Percentiles rank a stretch among this genome's conserved stretches.
These are phyloP conservation scores for Pistacia integerrima DNA, from an alignment of 345 rosid genomes.

Conservation along the genomic window DNA sequence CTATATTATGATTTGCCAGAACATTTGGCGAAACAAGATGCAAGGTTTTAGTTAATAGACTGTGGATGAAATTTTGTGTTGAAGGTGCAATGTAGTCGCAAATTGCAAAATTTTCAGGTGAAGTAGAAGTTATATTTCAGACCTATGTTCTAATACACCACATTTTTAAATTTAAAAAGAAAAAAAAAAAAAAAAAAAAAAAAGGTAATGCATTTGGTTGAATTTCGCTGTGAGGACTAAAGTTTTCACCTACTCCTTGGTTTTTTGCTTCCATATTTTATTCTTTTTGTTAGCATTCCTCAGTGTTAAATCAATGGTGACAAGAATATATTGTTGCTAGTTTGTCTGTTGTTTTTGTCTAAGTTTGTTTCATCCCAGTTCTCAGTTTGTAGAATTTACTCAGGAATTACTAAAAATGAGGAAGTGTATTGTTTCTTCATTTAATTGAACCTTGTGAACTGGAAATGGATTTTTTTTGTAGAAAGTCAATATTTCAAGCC, in stretches of 20 bases:
- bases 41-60: background rate
- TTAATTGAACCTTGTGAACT: background rate
- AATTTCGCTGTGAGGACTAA: background rate
- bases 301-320: background rate
- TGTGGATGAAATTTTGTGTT: background rate
- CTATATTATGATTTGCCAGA: too few relatives aligned
- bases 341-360: background rate
- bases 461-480: background rate
- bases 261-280: background rate
- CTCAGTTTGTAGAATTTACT: background rate
- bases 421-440: background rate
- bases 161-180: too few relatives aligned
- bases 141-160: background rate
- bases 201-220: background rate
- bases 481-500: background rate
- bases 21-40: background rate
- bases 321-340: background rate
- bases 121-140: background rate
- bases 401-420: background rate
- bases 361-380: background rate
- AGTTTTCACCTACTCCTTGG: background rate
- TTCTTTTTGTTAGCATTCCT: background rate
- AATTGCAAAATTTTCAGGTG: background rate
- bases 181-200: too few relatives aligned
- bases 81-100: background rate